Evolutionary conservation across 768 basidiomycete species (phyloP).

Genomic region (Lepiota brunneoincarnata): DNA sequence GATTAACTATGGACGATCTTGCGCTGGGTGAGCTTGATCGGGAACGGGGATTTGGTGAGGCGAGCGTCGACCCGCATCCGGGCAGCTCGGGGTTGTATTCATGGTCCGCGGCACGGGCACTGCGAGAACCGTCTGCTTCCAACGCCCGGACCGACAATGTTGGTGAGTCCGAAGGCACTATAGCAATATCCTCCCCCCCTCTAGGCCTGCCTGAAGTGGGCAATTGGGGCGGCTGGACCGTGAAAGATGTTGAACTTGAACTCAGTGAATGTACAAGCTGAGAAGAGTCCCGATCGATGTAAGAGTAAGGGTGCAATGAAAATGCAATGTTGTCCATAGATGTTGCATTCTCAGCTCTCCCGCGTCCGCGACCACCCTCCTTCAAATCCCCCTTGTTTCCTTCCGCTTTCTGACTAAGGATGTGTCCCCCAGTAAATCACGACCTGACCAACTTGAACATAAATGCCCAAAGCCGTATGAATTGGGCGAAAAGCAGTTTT

Average conservation of each 20-base stretch:
- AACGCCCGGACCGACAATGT: background rate
- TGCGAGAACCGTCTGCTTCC: background rate
- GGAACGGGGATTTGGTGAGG: background rate
- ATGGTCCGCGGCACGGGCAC: background rate
- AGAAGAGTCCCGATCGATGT: background rate
- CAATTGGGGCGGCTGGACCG: background rate
- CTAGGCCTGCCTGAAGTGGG: background rate
- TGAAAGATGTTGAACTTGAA: background rate
- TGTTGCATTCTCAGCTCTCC: background rate
- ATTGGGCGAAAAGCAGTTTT: background rate
- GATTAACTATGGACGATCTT: background rate
- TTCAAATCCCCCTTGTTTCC: no score
- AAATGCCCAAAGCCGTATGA: background rate
- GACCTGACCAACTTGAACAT: background rate
- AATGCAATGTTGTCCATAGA: conserved; percentile 3
- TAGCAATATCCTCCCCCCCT: background rate
- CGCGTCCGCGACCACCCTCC: no score
- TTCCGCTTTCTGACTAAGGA: background rate
- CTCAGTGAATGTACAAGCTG: conserved; percentile 3
- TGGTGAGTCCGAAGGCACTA: background rate
- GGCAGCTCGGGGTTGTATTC: background rate
- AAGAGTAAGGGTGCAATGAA: conserved; percentile 13
- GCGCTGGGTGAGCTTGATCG: conserved; percentile 1
- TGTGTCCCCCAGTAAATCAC: background rate
- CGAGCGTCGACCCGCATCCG: background rate